Evolutionary conservation across 352 stramenopile genomes (phyloP).

Genomic region (Globisporangium mamillatum): DNA sequence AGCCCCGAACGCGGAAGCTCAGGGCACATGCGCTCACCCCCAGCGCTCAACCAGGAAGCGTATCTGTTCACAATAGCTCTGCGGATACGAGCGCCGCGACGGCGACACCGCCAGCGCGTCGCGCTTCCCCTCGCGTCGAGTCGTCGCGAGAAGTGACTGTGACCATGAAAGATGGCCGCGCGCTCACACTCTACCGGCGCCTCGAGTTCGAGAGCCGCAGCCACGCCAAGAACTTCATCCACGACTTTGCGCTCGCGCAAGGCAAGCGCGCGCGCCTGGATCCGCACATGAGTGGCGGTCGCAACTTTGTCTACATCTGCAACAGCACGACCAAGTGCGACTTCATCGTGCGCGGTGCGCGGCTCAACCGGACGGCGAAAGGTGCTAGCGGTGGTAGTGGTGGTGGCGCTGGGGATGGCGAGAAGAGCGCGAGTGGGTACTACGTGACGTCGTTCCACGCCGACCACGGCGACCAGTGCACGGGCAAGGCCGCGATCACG

Average conservation of each 20-base stretch:
- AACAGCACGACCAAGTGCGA: conserved; percentile 36
- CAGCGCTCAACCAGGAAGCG: neutral
- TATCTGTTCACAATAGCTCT: neutral
- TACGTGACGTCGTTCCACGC: conserved; percentile 33
- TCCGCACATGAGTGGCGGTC: conserved; percentile 33
- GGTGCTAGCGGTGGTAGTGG: neutral
- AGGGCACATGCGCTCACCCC: neutral
- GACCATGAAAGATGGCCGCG: conserved; percentile 19
- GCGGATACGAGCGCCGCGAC: neutral
- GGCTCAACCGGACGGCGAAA: neutral
- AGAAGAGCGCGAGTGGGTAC: conserved; percentile 10
- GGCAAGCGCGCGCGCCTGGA: conserved; percentile 41
- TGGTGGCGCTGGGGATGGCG: neutral
- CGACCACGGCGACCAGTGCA: conserved; percentile 31
- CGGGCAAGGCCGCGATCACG: conserved; percentile 32
- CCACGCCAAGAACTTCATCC: conserved; percentile 39
- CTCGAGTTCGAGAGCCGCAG: conserved; percentile 27
- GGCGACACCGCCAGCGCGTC: neutral
- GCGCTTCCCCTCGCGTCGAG: neutral
- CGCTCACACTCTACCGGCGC: conserved; percentile 30
- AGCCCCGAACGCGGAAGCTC: neutral
- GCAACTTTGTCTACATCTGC: conserved; percentile 47
- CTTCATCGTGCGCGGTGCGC: conserved; percentile 30
- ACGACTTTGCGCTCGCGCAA: conserved; percentile 50
- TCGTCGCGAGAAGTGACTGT: neutral